phyloP scores from a whole-genome alignment of 2,329 filamentous ascomycete genomes.

The Coccinonectria pachysandricola region DNA sequence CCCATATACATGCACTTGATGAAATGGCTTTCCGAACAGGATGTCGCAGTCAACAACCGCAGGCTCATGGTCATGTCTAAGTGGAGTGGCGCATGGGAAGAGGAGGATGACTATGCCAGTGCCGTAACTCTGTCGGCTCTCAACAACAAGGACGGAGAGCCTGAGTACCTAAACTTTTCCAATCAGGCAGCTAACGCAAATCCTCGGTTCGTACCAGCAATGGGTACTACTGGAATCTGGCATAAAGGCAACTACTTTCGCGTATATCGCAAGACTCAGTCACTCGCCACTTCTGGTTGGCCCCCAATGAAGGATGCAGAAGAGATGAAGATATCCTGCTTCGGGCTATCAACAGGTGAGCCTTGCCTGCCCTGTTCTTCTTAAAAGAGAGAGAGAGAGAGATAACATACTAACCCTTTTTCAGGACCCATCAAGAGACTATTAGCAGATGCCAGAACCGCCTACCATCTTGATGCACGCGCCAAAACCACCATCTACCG shows the following conservation, averaged over 20 bases:
- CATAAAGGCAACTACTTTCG: constrained; percentile 40
- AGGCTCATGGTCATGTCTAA: constrained; percentile 46
- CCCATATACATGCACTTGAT: constrained; percentile 49
- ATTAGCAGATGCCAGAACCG: constrained; percentile 40
- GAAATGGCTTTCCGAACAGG: constrained; percentile 45
- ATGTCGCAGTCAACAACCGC: constrained; percentile 39
- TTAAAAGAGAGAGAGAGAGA: no score
- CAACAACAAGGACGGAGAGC: constrained; percentile 27
- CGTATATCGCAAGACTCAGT: constrained; percentile 35
- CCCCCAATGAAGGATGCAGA: constrained; percentile 40
- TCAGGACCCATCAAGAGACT: constrained; percentile 44
- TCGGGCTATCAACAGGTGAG: constrained; percentile 34
- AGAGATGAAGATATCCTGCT: constrained; percentile 43
- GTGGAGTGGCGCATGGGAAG: constrained; percentile 46
- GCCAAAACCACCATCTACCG: constrained; percentile 50
- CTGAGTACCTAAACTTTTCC: constrained; percentile 46
- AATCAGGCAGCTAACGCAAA: constrained; percentile 43
- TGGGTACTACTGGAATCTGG: constrained; percentile 46
- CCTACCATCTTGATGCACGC: constrained; percentile 41
- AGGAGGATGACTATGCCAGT: constrained; percentile 35
- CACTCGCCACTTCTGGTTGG: constrained; percentile 22
- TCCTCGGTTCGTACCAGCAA: constrained; percentile 43
- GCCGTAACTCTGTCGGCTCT: constrained; percentile 28
- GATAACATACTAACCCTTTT: background rate
- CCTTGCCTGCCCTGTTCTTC: background rate